These are phyloP conservation scores for Rhizophagus clarus DNA, from an alignment of 192 early-diverging fungal genomes.

Conservation along the genomic window DNA sequence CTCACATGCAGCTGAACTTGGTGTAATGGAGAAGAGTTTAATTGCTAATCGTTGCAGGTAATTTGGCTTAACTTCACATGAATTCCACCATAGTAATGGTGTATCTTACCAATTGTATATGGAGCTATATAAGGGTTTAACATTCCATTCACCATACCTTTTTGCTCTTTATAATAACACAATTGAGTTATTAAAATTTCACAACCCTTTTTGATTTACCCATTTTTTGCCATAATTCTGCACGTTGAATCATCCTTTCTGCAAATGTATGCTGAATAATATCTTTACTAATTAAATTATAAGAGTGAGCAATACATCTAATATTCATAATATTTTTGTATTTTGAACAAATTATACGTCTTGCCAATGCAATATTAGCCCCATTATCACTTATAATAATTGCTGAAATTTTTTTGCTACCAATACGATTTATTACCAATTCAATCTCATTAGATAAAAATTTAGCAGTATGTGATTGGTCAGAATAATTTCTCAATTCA, in stretches of 20 bases:
- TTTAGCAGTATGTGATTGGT: neutral
- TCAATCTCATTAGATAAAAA: neutral
- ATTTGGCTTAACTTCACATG: neutral
- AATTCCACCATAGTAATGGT: too few species aligned
- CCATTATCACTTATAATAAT: neutral
- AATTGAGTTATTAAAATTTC: constrained; percentile 8
- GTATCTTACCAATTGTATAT: too few species aligned
- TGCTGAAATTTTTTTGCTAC: neutral
- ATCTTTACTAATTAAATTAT: constrained; percentile 12
- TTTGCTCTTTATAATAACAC: neutral
- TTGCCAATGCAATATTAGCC: neutral
- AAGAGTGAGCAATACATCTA: too few species aligned
- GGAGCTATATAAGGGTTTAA: neutral
- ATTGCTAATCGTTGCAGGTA: neutral
- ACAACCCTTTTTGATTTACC: neutral
- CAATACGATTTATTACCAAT: neutral
- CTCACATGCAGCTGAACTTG: too few species aligned
- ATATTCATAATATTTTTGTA: constrained; percentile 5
- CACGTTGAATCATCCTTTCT: neutral
- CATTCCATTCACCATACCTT: neutral
- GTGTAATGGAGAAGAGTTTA: too few species aligned
- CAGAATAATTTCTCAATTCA: neutral
- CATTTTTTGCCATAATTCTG: neutral
- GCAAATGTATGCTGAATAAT: neutral
- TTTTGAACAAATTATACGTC: neutral